A percentile compares a stretch with the other conserved stretches of the same genome.
phyloP scores from a whole-genome alignment of 768 basidiomycete species.

The Suillus hirtellus region DNA sequence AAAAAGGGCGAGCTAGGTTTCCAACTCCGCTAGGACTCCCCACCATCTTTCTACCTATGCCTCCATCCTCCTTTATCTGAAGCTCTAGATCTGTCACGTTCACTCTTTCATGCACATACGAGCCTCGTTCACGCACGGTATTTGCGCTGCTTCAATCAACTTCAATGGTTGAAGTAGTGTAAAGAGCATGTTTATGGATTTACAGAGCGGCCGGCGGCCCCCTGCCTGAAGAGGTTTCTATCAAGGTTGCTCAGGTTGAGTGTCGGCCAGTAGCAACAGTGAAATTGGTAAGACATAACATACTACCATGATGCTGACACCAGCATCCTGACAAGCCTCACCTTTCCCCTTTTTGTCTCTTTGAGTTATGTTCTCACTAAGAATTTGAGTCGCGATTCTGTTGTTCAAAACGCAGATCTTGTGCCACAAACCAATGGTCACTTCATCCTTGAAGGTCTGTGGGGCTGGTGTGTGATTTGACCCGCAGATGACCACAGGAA shows the following conservation, averaged over 20 bases:
- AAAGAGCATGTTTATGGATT: neutral
- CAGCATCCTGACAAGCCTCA: neutral
- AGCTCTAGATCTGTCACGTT: too few species aligned
- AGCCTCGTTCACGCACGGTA: neutral
- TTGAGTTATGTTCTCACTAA: neutral
- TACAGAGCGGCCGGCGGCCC: neutral
- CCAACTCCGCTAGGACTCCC: neutral
- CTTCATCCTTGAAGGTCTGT: neutral
- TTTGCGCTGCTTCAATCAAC: neutral
- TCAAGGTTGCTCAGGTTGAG: neutral
- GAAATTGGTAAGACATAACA: neutral
- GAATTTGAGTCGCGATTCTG: neutral
- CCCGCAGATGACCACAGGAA: too few species aligned
- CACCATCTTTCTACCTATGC: neutral
- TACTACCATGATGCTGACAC: neutral
- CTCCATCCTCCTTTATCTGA: neutral
- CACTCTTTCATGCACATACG: neutral
- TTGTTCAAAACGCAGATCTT: neutral
- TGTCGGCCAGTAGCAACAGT: neutral
- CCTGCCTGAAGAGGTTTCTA: neutral
- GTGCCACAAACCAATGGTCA: neutral
- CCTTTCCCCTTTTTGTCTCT: neutral
- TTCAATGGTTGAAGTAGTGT: neutral
- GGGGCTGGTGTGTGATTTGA: neutral
- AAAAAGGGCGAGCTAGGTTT: neutral